Evolutionary conservation across 2,329 filamentous ascomycete species (phyloP), one percentile per base, ranked within the genome.

Genomic region (Coniochaeta ligniaria): DNA sequence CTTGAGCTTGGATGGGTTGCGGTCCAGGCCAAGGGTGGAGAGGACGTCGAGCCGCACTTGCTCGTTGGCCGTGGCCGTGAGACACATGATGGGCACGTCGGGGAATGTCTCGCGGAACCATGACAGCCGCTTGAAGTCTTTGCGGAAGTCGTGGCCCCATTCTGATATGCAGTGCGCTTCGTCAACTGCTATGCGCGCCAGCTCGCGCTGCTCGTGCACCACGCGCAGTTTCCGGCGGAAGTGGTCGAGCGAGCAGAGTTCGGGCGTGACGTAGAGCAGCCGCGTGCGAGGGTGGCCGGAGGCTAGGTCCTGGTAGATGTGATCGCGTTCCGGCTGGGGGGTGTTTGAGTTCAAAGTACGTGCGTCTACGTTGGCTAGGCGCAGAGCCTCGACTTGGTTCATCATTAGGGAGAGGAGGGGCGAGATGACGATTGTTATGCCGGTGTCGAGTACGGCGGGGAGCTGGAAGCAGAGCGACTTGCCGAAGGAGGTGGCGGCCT

Each of bases 101-200:
- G 92, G 91, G 65, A 95, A 92, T 6, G 86, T 86, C 57, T 85
- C 81, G 66, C 90, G 88, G 77, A 98, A 95, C 86, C 91, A 97
- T 2, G 85, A 88, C 7, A 98, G 81, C 22, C 89, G 84, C 70
- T 95, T 92, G 75, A 96, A 98, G 61, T 92, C 90, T 38, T 88
- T 90, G n/a, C 94, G 89, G 71, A 98, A 98, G 73, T 98, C 94
- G 72, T 98, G 93, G 1, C 94, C 94, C 94, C 94, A 97, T 86
- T 97, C 93, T 26, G 91, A 96, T 66, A 98, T 96, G 73, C 94
- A 98, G 73, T 98, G 94, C 2, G 94, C 94, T 76, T 98, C 94
- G 70, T 98, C 94, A 61, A 98, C 87, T 56, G 90, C 94, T 64
- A 98, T 85, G 16, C 94, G 86, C 11, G 89, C 88, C n/a, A 98